These are phyloP conservation scores for Medicago arabica DNA, from an alignment of 306 rosid species.

Conservation along the genomic window DNA sequence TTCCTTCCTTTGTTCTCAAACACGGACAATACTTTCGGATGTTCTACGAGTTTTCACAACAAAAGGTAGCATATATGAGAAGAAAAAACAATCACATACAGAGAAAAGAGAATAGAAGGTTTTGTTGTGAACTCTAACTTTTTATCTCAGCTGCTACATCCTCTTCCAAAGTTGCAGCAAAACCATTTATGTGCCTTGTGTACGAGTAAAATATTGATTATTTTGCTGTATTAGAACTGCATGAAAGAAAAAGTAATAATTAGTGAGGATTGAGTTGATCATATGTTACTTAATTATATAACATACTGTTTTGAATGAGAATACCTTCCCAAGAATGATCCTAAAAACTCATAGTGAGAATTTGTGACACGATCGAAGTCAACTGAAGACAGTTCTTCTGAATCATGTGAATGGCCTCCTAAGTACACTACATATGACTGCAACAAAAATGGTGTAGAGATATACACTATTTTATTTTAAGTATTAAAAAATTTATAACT, in stretches of 20 bases:
- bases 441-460: slow-evolving; percentile 13
- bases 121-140: slow-evolving; percentile 50
- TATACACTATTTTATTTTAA: background rate
- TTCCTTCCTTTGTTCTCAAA: slow-evolving; percentile 75
- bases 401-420: slow-evolving; percentile 78
- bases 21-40: slow-evolving; percentile 76
- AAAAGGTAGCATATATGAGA: background rate
- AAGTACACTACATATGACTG: slow-evolving; percentile 89
- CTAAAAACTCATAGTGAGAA: slow-evolving; percentile 76
- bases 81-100: background rate
- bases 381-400: slow-evolving; percentile 51
- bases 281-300: background rate
- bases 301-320: background rate
- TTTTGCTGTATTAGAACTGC: slow-evolving; percentile 57
- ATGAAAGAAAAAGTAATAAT: background rate
- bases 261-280: background rate
- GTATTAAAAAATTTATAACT: background rate
- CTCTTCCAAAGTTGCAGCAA: slow-evolving; percentile 84
- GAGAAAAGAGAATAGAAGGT: background rate
- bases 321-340: slow-evolving; percentile 78
- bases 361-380: slow-evolving; percentile 56
- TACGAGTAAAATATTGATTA: slow-evolving; percentile 83
- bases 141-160: slow-evolving; percentile 68
- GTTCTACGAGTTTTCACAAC: slow-evolving; percentile 47
- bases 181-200: slow-evolving; percentile 90